Evolutionary conservation across 495 filamentous ascomycete species (phyloP), one percentile per base, ranked within the genome.

Genomic region (Tuber magnatum): DNA sequence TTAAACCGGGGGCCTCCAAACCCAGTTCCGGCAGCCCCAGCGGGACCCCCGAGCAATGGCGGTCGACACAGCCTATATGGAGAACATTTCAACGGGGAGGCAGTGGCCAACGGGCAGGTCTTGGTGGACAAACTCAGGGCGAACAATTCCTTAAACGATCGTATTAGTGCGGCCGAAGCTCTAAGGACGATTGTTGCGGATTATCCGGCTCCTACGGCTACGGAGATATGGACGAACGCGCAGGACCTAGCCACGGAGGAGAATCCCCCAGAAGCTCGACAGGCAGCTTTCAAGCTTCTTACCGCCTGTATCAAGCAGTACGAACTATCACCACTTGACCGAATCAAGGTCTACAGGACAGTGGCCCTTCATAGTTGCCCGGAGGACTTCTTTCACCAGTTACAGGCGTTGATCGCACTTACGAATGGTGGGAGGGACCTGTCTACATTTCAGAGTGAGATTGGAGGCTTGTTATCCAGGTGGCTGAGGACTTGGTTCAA

Each of bases 361-460:
- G 85, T 92, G 68, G 86, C 87, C 16, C 83, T 83, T 14, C 83
- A 84, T 24, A 84, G 85, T 8, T 83, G 86, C 74, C 84, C 87
- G 46, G 87, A 89, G 38, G 87, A 90, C 80, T 91, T 91, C 75
- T 86, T 89, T 78, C 82, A 89, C 8, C 90, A 92, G 80, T 86
- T 93, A 18, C 85, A 86, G 32, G 87, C 90, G 24, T 82, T 93
- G 71, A 84, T 87, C 48, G 87, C 87, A 65, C 84, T 93, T 70
- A 91, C 91, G 1, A 87, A 87, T 56, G 85, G 87, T 43, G 91
- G 90, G 35, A 87, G 87, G 76, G 86, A 91, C 79, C 78, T 92
- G 18, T 85, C 88, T 28, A 88, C 90, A 9, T 91, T 92, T 78
- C 88, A 92, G 75, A 87, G 89, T 76, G 85, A 88, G 12, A 84